Percentiles rank a stretch among this genome's conserved stretches.
Evolutionary conservation across 768 basidiomycete genomes (phyloP).

Genomic region (Tylopilus vinaceipallidus): DNA sequence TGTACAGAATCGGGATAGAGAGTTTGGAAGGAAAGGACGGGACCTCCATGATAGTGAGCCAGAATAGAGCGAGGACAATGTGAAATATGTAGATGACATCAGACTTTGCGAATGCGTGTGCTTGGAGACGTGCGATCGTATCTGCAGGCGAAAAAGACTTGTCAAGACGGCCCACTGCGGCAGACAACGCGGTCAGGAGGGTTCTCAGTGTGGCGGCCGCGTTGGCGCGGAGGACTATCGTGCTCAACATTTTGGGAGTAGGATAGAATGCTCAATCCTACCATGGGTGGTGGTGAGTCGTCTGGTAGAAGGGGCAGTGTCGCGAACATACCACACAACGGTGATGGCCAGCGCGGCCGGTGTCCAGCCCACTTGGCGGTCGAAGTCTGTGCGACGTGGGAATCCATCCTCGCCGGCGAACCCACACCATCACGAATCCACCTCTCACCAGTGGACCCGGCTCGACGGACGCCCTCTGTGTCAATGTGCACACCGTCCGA

Average conservation of each 20-base stretch:
- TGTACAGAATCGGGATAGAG: conserved; percentile 70
- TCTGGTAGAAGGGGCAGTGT: too few relatives aligned
- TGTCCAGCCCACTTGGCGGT: too few relatives aligned
- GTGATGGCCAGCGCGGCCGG: too few relatives aligned
- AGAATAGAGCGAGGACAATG: conserved; percentile 59
- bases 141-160: conserved; percentile 71
- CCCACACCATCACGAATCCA: not conserved
- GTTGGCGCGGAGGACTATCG: conserved; percentile 6
- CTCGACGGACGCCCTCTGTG: too few relatives aligned
- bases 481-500: too few relatives aligned
- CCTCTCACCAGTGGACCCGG: too few relatives aligned
- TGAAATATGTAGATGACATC: conserved; percentile 70
- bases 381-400: too few relatives aligned
- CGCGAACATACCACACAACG: conserved; percentile 1
- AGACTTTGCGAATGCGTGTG: conserved; percentile 52
- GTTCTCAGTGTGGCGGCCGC: conserved; percentile 4
- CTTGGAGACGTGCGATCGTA: conserved; percentile 57
- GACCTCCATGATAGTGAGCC: conserved; percentile 68
- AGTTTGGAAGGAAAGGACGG: conserved; percentile 76
- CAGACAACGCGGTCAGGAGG: conserved; percentile 47
- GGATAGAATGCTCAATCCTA: not conserved
- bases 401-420: not conserved
- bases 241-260: not conserved
- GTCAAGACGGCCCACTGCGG: conserved; percentile 68
- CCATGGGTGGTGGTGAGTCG: not conserved